phyloP scores from a whole-genome alignment of 306 rosid genomes.

The Astragalus membranaceus region DNA sequence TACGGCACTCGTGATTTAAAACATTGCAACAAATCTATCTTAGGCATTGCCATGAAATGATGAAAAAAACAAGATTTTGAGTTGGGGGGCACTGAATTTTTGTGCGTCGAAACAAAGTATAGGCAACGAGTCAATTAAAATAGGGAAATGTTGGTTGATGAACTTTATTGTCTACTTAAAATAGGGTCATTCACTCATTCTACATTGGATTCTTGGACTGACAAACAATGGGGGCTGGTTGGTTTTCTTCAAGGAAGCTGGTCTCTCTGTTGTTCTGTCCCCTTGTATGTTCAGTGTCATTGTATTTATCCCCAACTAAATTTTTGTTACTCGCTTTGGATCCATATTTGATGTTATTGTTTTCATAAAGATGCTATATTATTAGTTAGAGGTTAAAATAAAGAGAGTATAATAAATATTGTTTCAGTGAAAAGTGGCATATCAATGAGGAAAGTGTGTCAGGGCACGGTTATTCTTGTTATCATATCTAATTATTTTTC shows the following conservation, averaged over 20 bases:
- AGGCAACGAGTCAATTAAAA: slow-evolving; percentile 16
- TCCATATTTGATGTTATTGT: background rate
- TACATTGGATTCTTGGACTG: slow-evolving; percentile 44
- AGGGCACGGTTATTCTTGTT: slow-evolving; percentile 23
- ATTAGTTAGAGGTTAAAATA: background rate
- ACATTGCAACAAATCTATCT: background rate
- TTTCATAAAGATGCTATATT: slow-evolving; percentile 14
- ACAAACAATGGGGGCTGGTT: background rate
- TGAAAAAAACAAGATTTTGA: background rate
- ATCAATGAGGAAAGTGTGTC: slow-evolving; percentile 30
- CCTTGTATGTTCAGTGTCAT: slow-evolving; percentile 29
- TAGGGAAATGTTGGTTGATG: background rate
- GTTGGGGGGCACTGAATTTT: background rate
- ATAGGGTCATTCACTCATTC: slow-evolving; percentile 5
- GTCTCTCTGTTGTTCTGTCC: slow-evolving; percentile 19
- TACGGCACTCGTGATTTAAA: too few species aligned
- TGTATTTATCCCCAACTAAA: slow-evolving; percentile 28
- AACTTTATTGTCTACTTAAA: background rate
- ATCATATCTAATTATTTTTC: background rate
- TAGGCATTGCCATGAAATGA: background rate
- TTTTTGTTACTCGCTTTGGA: slow-evolving; percentile 10
- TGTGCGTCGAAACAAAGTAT: background rate
- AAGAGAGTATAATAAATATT: background rate
- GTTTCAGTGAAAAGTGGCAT: slow-evolving; percentile 10
- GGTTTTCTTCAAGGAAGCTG: background rate